Evolutionary conservation across 768 basidiomycete genomes (phyloP).

Genomic region (Tricholoma bakamatsutake): DNA sequence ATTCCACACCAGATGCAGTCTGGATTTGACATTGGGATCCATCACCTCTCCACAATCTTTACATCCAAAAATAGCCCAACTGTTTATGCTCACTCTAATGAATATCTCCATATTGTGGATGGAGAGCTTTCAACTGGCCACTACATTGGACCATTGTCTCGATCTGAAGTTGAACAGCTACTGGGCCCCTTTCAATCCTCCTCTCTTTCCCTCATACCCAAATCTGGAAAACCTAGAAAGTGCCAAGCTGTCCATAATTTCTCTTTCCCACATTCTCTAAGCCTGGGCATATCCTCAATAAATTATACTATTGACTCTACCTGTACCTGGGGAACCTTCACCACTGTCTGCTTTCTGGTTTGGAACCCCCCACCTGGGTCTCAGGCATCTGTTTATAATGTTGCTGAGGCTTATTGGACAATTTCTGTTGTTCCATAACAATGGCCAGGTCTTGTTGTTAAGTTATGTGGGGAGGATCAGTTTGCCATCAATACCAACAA

Average conservation of each 20-base stretch:
- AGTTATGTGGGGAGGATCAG: too few species aligned
- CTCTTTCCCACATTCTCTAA: too few species aligned
- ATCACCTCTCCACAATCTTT: background rate
- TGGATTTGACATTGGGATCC: constrained; percentile 16
- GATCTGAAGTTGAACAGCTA: too few species aligned
- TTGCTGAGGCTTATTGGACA: too few species aligned
- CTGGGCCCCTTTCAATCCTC: background rate
- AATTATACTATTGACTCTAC: background rate
- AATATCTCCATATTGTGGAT: constrained; percentile 6
- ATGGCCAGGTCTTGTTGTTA: too few species aligned
- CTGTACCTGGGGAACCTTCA: too few species aligned
- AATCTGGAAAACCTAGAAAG: background rate
- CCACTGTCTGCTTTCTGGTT: too few species aligned
- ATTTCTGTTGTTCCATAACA: too few species aligned
- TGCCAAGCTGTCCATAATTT: background rate
- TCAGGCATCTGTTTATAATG: too few species aligned
- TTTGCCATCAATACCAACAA: too few species aligned
- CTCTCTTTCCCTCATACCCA: background rate
- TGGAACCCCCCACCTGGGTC: too few species aligned
- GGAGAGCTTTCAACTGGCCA: constrained; percentile 5
- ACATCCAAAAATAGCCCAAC: background rate
- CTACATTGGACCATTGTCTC: background rate
- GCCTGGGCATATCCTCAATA: background rate
- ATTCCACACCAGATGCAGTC: too few species aligned
- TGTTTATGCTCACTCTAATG: background rate